Base-by-base conservation (phyloP, 441 rosid species). In the Geranium incanum region DNA sequence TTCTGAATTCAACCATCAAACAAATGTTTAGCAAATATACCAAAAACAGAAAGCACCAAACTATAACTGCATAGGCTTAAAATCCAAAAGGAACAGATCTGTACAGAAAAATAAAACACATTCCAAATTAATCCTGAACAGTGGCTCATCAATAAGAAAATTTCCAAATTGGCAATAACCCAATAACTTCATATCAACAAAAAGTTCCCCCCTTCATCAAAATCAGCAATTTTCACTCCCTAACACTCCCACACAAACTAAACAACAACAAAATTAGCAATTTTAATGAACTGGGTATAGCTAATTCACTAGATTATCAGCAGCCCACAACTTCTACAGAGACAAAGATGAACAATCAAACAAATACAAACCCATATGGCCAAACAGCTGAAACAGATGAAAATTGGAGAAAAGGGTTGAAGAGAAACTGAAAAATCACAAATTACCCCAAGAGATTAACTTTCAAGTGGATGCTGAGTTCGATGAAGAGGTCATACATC, bases 401-500 rank as follows among this genome's bases (percentile, higher is more conserved):
- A 23, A 41, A 67, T 2, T 36, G 33, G 39, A 72, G 57, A 2
- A 66, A 70, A 41, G 72, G 68, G 39, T 52, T n/a, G 19, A 52
- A 52, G 59, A 52, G 59, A 39, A 7, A 39, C 0, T 39, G 43
- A 39, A 39, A 39, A 28, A 39, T 4, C 5, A 7, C 18, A n/a
- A 74, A 36, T 38, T 80, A 86, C 93, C 93, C 93, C 93, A 88
- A 77, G 66, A 88, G 74, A 81, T 88, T 88, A 78, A 88, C 87
- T 41, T 88, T 85, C 79, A 88, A 83, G 78, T 82, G 89, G 69
- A 86, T 79, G 80, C 90, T 88, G 41, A 88, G 82, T 74, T 86
- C 92, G 78, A 83, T 57, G 82, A 88, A 88, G 74, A 88, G 88
- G 83, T 88, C 90, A 52, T 88, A 86, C 92, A 88, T 83, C 88